phyloP scores from a whole-genome alignment of 768 basidiomycete genomes.

The Macrolepiota dolichaula region DNA sequence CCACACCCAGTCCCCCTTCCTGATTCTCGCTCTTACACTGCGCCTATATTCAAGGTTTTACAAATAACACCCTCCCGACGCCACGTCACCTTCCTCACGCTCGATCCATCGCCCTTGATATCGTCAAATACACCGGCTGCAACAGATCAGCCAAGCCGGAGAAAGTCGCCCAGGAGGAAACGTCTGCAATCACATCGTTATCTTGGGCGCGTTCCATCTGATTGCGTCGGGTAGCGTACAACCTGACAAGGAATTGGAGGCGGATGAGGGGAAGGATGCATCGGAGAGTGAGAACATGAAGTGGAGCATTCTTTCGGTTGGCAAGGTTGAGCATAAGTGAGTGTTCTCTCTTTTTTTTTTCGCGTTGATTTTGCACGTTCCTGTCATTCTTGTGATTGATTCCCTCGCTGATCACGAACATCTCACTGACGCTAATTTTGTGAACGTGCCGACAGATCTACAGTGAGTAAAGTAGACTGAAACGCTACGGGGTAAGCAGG shows the following conservation, averaged over 20 bases:
- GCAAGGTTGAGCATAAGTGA: slow-evolving; percentile 84
- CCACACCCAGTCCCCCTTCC: background rate
- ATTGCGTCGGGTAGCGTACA: slow-evolving; percentile 84
- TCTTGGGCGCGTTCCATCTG: slow-evolving; percentile 96
- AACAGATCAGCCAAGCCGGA: background rate
- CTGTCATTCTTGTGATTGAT: background rate
- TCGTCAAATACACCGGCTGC: slow-evolving; percentile 5
- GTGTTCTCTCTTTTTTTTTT: slow-evolving; percentile 17
- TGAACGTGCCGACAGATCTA: slow-evolving; percentile 40
- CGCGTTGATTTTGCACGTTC: background rate
- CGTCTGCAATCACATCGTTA: slow-evolving; percentile 74
- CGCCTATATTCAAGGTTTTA: slow-evolving; percentile 49
- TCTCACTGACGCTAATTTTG: background rate
- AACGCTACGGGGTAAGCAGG: slow-evolving; percentile 74
- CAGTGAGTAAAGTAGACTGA: slow-evolving; percentile 89
- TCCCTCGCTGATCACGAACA: background rate
- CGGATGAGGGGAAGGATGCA: slow-evolving; percentile 31
- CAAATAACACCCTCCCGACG: slow-evolving; percentile 64
- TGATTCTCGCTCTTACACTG: background rate
- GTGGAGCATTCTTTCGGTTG: slow-evolving; percentile 78
- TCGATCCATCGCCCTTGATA: slow-evolving; percentile 46
- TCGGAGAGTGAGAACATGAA: slow-evolving; percentile 41
- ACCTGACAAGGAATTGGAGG: slow-evolving; percentile 48
- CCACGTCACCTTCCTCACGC: slow-evolving; percentile 59
- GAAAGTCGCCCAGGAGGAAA: slow-evolving; percentile 26